Percentiles rank a stretch among this genome's conserved stretches.
phyloP scores from a whole-genome alignment of 495 filamentous ascomycete genomes.

The Penicillium tannophilum region DNA sequence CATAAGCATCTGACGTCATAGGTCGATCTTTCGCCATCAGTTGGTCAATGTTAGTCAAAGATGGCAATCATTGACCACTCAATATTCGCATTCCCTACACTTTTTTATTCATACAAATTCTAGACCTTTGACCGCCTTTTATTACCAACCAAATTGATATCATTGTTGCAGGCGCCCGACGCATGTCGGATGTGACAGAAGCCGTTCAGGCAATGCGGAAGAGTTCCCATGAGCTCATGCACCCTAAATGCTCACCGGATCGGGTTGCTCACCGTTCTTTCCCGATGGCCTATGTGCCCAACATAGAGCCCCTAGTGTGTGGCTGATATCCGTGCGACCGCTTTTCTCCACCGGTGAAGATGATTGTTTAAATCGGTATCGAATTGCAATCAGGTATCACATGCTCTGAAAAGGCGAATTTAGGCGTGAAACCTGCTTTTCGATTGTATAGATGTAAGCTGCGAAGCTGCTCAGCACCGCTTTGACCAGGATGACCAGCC shows the following conservation, averaged over 20 bases:
- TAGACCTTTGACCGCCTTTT: constrained; percentile 19
- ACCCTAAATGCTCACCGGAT: constrained; percentile 27
- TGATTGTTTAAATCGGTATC: background rate
- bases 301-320: background rate
- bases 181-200: background rate
- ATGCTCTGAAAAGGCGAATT: background rate
- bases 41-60: background rate
- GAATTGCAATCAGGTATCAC: background rate
- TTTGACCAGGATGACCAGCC: background rate
- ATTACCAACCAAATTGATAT: constrained; percentile 5
- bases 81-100: constrained; percentile 1
- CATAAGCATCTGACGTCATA: constrained; percentile 23
- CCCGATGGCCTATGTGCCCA: constrained; percentile 15
- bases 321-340: background rate
- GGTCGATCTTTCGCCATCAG: constrained; percentile 12
- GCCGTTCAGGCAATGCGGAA: background rate
- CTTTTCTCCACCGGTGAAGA: background rate
- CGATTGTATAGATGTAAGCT: background rate
- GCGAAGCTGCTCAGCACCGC: background rate
- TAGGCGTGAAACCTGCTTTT: background rate
- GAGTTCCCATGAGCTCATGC: constrained; percentile 1
- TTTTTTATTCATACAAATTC: constrained; percentile 6
- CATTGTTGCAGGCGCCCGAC: background rate
- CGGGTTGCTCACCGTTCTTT: constrained; percentile 25
- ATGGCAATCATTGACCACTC: background rate